Evolutionary conservation across 2,329 filamentous ascomycete species (phyloP).

Genomic region (Diaporthe vexans): DNA sequence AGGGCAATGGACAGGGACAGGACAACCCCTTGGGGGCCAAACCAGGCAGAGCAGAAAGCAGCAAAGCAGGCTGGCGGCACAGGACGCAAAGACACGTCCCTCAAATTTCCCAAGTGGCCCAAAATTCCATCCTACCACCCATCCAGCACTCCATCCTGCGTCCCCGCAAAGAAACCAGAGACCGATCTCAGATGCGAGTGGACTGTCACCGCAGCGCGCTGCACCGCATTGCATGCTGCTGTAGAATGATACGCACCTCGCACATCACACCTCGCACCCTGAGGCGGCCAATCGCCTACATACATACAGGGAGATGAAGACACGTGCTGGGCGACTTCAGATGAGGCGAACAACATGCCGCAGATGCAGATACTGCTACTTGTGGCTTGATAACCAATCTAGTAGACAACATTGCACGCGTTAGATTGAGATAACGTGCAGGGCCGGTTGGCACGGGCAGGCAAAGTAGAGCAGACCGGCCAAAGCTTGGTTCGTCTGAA

Average conservation of each 20-base stretch:
- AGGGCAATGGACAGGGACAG: background rate
- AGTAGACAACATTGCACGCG: background rate
- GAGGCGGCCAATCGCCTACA: slow-evolving; percentile 12
- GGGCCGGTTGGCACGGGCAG: background rate
- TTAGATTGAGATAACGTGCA: background rate
- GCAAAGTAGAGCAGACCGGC: background rate
- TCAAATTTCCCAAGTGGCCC: background rate
- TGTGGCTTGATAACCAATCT: background rate
- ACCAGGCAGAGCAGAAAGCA: too few species aligned
- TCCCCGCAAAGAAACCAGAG: background rate
- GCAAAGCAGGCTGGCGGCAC: background rate
- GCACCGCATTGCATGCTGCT: slow-evolving; percentile 26
- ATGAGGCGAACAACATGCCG: background rate
- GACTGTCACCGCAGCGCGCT: background rate
- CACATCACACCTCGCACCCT: background rate
- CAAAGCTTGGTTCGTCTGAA: slow-evolving; percentile 23
- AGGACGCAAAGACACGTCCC: background rate
- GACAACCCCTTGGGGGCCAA: slow-evolving; percentile 5
- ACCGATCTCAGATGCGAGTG: slow-evolving; percentile 27
- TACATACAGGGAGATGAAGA: background rate
- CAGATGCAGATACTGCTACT: background rate
- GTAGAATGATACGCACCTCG: background rate
- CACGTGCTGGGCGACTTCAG: slow-evolving; percentile 10
- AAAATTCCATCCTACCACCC: background rate
- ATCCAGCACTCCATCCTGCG: background rate